Evolutionary conservation across 805 yeast species (phyloP).

Genomic region (Pichia manshurica): DNA sequence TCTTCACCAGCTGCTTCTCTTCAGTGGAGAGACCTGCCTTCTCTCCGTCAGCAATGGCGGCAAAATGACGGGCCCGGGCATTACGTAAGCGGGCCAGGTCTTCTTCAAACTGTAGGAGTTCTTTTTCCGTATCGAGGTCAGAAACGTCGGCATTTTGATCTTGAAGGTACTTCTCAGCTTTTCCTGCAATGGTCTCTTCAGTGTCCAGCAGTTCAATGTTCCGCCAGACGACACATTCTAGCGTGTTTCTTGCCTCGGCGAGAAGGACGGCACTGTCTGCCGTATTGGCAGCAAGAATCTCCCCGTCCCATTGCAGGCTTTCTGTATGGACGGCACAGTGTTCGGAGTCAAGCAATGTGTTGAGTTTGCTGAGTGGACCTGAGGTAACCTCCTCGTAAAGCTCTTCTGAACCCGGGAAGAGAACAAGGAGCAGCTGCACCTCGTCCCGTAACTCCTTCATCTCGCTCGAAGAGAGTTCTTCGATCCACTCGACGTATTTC

Average conservation of each 20-base stretch:
- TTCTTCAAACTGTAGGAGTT: not conserved
- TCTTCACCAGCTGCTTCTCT: not conserved
- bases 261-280: constrained; percentile 9
- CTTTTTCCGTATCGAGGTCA: too few relatives aligned
- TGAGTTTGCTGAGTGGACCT: constrained; percentile 9
- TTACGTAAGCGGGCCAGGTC: constrained; percentile 3
- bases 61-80: not conserved
- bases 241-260: not conserved
- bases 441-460: constrained; percentile 39
- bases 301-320: constrained; percentile 31
- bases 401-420: not conserved
- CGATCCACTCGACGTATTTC: constrained; percentile 29
- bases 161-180: not conserved
- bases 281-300: constrained; percentile 32
- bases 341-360: constrained; percentile 19
- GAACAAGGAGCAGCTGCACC: constrained; percentile 25
- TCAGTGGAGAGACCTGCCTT: not conserved
- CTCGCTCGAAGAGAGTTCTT: constrained; percentile 36
- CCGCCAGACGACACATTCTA: constrained; percentile 10
- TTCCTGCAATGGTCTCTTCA: not conserved
- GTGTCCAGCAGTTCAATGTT: not conserved
- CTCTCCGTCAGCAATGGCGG: not conserved
- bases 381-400: not conserved
- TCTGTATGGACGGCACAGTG: constrained; percentile 15
- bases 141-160: too few relatives aligned